A percentile compares a stretch with the other conserved stretches of the same genome.
Evolutionary conservation across 306 rosid genomes (phyloP).

Genomic region (Prunus persica): Prunus_persica_NCBIv2 NC_034011.1:5163501-5164000

Average conservation of each 20-base stretch:
- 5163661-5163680: neutral
- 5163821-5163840: constrained; percentile 38
- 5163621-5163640: neutral
- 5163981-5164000: constrained; percentile 75
- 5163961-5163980: constrained; percentile 49
- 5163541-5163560: neutral
- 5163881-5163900: constrained; percentile 61
- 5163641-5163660: neutral
- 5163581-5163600: neutral
- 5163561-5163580: neutral
- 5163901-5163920: constrained; percentile 69
- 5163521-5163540: neutral
- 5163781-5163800: neutral
- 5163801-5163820: neutral
- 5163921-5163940: constrained; percentile 78
- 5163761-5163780: too few species aligned
- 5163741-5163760: too few species aligned
- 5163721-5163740: too few species aligned
- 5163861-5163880: constrained; percentile 89
- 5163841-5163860: constrained; percentile 96
- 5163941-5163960: constrained; percentile 60
- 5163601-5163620: neutral
- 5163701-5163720: too few species aligned
- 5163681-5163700: neutral
- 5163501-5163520: constrained; percentile 18